Evolutionary conservation across 2,329 filamentous ascomycete species (phyloP), one percentile per base, ranked within the genome.

Genomic region (Apiospora sp.): DNA sequence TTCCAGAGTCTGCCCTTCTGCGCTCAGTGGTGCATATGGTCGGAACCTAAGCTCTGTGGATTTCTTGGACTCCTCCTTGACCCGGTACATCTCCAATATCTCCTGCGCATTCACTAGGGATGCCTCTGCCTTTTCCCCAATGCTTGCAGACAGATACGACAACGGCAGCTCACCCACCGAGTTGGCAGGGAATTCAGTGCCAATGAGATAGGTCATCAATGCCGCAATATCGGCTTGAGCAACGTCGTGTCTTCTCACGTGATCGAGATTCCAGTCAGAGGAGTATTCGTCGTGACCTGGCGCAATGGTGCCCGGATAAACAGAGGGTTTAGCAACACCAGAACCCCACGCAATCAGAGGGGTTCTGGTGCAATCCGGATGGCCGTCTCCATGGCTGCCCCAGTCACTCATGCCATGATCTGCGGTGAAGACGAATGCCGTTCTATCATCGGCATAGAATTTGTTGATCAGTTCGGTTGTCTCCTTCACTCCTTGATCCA

Each of bases 351-450:
- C 92, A 76, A 99, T 94, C 44, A 99, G 86, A 0, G 96, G 96
- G 0, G 96, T 99, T 69, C 96, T 90, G 3, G 96, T 99, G 79
- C 98, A 99, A 82, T 99, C 94, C 0, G 96, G 96, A 82, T 99
- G 95, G 10, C 96, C 96, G 81, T 99, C 96, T 49, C 97, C 97
- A 81, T 99, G 97, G 77, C 95, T 98, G n/a, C 97, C 96, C 92
- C 93, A 98, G 82, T 99, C 96, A 79, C 94, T 98, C 96, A 99
- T 99, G 24, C 96, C 96, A 82, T 99, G 96, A 80, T 99, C 96
- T 10, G 96, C 96, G 1, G 97, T 99, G 80, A 99, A 99, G 22
- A 99, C 90, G 81, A 96, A 99, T 0, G 97, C 94, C 0, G 96
- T 98, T 82, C 96, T 92, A 71, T 90, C 92, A 77, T 95, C 92